Evolutionary conservation across 345 rosid genomes (phyloP).

Genomic region (Mallotus nudiflorus): DNA sequence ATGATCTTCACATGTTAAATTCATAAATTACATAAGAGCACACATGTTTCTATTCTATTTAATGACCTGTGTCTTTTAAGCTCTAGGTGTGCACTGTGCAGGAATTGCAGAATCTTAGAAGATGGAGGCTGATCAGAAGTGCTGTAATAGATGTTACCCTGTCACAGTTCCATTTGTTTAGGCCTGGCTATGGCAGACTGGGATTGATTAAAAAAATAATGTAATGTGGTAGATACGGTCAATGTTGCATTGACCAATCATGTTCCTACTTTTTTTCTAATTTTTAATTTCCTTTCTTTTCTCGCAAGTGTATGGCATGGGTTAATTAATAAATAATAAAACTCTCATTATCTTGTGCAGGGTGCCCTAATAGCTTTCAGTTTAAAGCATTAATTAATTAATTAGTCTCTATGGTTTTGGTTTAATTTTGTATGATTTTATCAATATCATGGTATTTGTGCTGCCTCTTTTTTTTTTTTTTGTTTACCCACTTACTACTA

Average conservation of each 20-base stretch:
- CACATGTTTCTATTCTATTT: background rate
- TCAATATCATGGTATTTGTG: constrained; percentile 26
- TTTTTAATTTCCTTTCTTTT: background rate
- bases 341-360: constrained; percentile 7
- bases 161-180: background rate
- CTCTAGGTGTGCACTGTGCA: background rate
- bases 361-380: background rate
- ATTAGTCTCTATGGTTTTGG: constrained; percentile 29
- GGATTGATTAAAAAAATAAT: background rate
- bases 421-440: constrained; percentile 13
- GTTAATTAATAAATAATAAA: constrained; percentile 21
- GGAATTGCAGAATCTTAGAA: constrained; percentile 1
- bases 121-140: constrained; percentile 11
- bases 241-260: constrained; percentile 9
- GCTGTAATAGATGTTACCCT: background rate
- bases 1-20: too few species aligned
- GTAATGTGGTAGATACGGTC: constrained; percentile 16
- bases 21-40: too few species aligned
- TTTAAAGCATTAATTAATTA: background rate
- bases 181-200: background rate
- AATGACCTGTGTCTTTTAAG: background rate
- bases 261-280: background rate
- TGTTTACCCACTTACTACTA: background rate
- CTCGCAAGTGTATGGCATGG: background rate
- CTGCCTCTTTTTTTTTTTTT: background rate